Conservation (phyloP, 169 alveolate genomes). For the Babesia ovis region DNA sequence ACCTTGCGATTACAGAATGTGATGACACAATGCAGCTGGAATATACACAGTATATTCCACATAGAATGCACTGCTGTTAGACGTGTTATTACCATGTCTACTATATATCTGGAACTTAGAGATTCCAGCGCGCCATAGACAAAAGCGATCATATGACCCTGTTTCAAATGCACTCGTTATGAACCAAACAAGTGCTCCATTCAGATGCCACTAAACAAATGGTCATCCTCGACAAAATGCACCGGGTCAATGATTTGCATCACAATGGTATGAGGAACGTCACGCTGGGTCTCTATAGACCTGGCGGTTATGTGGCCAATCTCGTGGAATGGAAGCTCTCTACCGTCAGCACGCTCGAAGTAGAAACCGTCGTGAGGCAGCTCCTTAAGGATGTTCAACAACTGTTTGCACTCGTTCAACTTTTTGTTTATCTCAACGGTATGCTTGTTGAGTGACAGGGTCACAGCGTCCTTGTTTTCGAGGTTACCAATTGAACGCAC, state of each 20-base stretch:
- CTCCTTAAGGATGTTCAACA: constrained; percentile 27
- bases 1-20: too few relatives aligned
- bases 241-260: constrained; percentile 68
- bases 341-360: constrained; percentile 59
- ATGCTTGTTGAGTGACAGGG: constrained; percentile 30
- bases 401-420: constrained; percentile 23
- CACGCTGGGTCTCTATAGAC: background rate
- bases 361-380: constrained; percentile 65
- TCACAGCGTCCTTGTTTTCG: constrained; percentile 12
- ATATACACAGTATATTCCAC: too few relatives aligned
- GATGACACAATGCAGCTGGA: too few relatives aligned
- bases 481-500: constrained; percentile 27
- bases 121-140: too few relatives aligned
- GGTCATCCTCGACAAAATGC: constrained; percentile 17
- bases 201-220: constrained; percentile 14
- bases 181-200: too few relatives aligned
- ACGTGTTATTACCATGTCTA: too few relatives aligned
- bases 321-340: constrained; percentile 29
- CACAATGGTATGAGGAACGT: constrained; percentile 12
- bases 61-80: too few relatives aligned
- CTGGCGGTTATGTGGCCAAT: constrained; percentile 49
- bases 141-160: too few relatives aligned
- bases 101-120: too few relatives aligned
- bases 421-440: constrained; percentile 25
- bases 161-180: too few relatives aligned